These are phyloP conservation scores for Debaryomyces nepalensis DNA, from an alignment of 1,139 yeast genomes.

Conservation along the genomic window DNA sequence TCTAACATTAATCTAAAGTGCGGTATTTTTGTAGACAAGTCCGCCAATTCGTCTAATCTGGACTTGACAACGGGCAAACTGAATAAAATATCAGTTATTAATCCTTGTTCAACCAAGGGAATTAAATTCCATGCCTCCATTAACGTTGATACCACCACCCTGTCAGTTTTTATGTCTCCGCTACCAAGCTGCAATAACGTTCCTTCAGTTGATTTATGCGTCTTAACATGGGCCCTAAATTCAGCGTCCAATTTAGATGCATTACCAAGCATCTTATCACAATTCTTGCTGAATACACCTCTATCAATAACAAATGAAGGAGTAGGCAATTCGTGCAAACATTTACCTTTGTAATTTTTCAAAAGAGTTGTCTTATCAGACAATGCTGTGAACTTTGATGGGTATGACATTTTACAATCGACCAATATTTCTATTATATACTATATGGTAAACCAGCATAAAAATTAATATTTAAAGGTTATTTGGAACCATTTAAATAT, in stretches of 20 bases:
- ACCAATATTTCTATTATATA: not conserved
- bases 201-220: conserved; percentile 62
- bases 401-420: conserved; percentile 15
- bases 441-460: not conserved
- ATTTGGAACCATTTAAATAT: not conserved
- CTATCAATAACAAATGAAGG: conserved; percentile 40
- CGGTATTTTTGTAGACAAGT: conserved; percentile 45
- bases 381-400: conserved; percentile 23
- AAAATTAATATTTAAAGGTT: not conserved
- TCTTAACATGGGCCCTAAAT: conserved; percentile 75
- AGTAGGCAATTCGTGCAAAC: conserved; percentile 37
- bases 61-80: conserved; percentile 70
- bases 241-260: conserved; percentile 34
- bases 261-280: conserved; percentile 37
- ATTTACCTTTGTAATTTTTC: conserved; percentile 30
- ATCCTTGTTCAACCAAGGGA: conserved; percentile 47
- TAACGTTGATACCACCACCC: conserved; percentile 72
- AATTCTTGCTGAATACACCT: conserved; percentile 27
- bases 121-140: conserved; percentile 64
- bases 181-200: conserved; percentile 35
- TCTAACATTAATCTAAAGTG: conserved; percentile 65
- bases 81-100: conserved; percentile 63
- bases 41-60: conserved; percentile 54
- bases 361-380: conserved; percentile 32
- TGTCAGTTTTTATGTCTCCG: conserved; percentile 35